These are phyloP conservation scores for Penicillium turbatum DNA, from an alignment of 495 filamentous ascomycete genomes.

Conservation along the genomic window DNA sequence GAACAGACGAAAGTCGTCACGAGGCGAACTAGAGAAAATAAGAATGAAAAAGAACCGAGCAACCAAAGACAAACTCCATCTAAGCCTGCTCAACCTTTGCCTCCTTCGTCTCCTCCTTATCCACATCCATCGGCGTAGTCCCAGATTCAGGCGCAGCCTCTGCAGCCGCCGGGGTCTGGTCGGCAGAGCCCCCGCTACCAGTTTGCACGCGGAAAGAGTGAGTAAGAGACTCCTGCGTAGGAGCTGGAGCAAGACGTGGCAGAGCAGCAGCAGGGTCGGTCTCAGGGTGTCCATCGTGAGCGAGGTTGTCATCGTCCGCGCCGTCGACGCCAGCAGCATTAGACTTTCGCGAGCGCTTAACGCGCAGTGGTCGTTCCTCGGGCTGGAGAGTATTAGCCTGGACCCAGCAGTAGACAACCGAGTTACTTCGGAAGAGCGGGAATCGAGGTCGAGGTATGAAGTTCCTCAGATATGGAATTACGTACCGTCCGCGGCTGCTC, in stretches of 20 bases:
- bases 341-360: conserved; percentile 68
- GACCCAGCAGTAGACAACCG: background rate
- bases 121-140: conserved; percentile 43
- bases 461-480: background rate
- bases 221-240: conserved; percentile 39
- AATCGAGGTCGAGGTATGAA: background rate
- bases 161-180: conserved; percentile 22
- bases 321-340: conserved; percentile 26
- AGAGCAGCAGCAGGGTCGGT: conserved; percentile 16
- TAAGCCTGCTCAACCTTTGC: conserved; percentile 13
- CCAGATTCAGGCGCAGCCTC: conserved; percentile 25
- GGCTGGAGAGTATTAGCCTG: conserved; percentile 49
- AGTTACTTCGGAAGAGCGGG: background rate
- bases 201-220: conserved; percentile 41
- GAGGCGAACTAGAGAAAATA: conserved; percentile 4
- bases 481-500: conserved; percentile 46
- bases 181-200: conserved; percentile 27
- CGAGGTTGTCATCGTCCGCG: conserved; percentile 19
- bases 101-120: conserved; percentile 35
- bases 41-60: conserved; percentile 1
- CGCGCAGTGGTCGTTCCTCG: conserved; percentile 83
- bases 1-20: background rate
- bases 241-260: conserved; percentile 39
- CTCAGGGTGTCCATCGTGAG: conserved; percentile 15
- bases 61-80: background rate